phyloP scores from a whole-genome alignment of 345 rosid species.

The Salix arbutifolia region DNA sequence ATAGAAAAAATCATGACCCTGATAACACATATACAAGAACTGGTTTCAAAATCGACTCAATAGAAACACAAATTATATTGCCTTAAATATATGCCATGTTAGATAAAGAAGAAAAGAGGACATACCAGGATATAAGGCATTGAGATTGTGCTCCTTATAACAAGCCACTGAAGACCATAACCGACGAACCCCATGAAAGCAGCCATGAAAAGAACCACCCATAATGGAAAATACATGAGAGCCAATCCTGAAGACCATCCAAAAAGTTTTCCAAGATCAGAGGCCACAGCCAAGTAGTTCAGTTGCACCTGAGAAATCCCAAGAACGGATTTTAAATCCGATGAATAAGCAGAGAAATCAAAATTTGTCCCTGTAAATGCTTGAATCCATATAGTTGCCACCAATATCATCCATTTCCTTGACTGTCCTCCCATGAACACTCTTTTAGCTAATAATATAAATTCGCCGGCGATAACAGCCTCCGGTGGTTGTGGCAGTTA shows the following conservation, averaged over 20 bases:
- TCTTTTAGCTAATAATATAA: neutral
- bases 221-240: slow-evolving; percentile 64
- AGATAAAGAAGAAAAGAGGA: neutral
- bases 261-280: slow-evolving; percentile 85
- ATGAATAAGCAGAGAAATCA: slow-evolving; percentile 90
- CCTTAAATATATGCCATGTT: neutral
- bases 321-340: slow-evolving; percentile 61
- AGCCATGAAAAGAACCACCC: slow-evolving; percentile 70
- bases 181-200: slow-evolving; percentile 82
- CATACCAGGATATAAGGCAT: slow-evolving; percentile 79
- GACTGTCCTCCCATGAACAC: slow-evolving; percentile 70
- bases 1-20: neutral
- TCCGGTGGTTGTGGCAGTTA: neutral
- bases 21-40: neutral
- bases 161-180: slow-evolving; percentile 86
- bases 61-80: neutral
- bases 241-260: slow-evolving; percentile 98
- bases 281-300: slow-evolving; percentile 86
- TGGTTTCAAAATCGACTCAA: neutral
- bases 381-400: slow-evolving; percentile 95
- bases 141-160: slow-evolving; percentile 49
- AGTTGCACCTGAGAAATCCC: slow-evolving; percentile 88
- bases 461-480: neutral
- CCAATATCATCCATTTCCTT: slow-evolving; percentile 88
- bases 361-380: slow-evolving; percentile 95